Evolutionary conservation across 371 early-diverging fungal genomes (phyloP).

Genomic region (Mucor velutinosus): DNA sequence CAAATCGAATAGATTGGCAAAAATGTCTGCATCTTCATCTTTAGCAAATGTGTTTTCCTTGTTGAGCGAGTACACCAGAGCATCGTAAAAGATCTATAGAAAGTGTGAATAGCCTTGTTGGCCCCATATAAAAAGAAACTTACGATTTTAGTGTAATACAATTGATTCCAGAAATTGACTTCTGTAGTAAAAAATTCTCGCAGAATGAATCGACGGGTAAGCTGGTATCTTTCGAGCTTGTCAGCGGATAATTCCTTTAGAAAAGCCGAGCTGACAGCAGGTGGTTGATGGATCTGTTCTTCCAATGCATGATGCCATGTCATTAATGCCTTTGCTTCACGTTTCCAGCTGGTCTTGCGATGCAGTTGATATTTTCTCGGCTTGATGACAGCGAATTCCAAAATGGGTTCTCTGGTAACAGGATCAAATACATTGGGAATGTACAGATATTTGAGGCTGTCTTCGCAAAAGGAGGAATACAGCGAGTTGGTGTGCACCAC

Average conservation of each 20-base stretch:
- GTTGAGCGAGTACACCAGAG: conserved; percentile 22
- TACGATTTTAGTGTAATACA: conserved; percentile 46
- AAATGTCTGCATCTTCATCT: conserved; percentile 24
- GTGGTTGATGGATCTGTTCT: background rate
- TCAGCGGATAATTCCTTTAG: background rate
- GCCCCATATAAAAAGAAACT: background rate
- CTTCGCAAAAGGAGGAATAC: conserved; percentile 15
- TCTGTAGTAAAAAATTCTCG: conserved; percentile 48
- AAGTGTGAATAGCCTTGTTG: background rate
- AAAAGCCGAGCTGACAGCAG: background rate
- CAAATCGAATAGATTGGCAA: conserved; percentile 39
- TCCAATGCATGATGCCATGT: conserved; percentile 36
- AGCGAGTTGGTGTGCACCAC: background rate
- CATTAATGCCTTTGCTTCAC: conserved; percentile 36
- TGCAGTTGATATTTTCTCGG: conserved; percentile 26
- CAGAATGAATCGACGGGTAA: conserved; percentile 41
- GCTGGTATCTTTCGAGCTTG: conserved; percentile 15
- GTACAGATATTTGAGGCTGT: conserved; percentile 20
- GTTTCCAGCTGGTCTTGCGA: conserved; percentile 27
- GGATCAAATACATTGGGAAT: conserved; percentile 32
- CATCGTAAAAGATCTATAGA: conserved; percentile 35
- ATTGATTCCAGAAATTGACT: conserved; percentile 47
- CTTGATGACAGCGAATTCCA: conserved; percentile 24
- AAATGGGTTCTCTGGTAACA: conserved; percentile 15
- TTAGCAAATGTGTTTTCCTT: conserved; percentile 18